phyloP scores from a whole-genome alignment of 441 rosid genomes.

The Erodium trifolium region DNA sequence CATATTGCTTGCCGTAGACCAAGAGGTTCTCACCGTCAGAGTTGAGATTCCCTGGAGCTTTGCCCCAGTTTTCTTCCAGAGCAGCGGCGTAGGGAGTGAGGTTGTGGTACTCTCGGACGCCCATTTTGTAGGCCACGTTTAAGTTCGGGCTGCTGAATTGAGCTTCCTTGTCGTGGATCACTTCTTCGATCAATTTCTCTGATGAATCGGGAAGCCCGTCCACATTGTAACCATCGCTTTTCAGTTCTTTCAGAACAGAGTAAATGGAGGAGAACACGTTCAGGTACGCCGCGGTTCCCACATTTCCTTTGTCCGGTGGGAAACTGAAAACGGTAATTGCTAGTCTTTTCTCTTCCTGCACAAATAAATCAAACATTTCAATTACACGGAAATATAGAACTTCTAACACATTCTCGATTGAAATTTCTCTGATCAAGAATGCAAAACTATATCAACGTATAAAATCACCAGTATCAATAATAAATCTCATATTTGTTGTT shows the following conservation, averaged over 20 bases:
- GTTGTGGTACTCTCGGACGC: conserved; percentile 66
- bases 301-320: conserved; percentile 97
- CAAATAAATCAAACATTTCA: conserved; percentile 5
- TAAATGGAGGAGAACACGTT: conserved; percentile 91
- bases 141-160: conserved; percentile 95
- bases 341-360: conserved; percentile 81
- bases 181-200: conserved; percentile 77
- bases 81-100: conserved; percentile 79
- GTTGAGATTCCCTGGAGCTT: conserved; percentile 89
- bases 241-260: conserved; percentile 75
- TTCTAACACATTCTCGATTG: background rate
- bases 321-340: conserved; percentile 98
- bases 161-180: conserved; percentile 94
- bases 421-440: background rate
- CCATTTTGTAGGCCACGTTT: conserved; percentile 86
- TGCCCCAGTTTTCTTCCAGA: conserved; percentile 99
- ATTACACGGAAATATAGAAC: background rate
- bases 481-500: background rate
- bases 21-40: conserved; percentile 91
- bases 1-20: conserved; percentile 85
- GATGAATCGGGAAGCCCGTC: conserved; percentile 90
- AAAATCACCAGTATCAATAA: background rate
- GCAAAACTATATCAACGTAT: background rate
- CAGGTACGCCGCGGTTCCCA: conserved; percentile 93
- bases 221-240: conserved; percentile 76